Base-by-base conservation (phyloP, 192 early-diverging fungal genomes). In the Coemansia sp. region DNA sequence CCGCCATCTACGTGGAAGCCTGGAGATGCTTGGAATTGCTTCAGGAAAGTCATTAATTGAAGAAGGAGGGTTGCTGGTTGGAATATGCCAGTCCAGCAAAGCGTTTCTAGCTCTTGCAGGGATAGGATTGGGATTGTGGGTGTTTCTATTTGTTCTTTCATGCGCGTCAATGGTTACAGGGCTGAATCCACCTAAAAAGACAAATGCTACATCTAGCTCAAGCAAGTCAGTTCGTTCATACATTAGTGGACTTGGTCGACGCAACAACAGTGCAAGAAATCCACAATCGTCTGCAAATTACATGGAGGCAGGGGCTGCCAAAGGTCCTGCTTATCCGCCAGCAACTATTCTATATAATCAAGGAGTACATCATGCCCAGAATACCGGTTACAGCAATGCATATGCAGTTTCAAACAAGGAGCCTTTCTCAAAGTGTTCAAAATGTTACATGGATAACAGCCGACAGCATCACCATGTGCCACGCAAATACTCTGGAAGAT, bases 51-150 rank as follows among this genome's bases (percentile, higher is more conserved):
- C 77, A 9, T 43, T 79, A 5, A 67, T 79, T 43, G 77, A 79
- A 11, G 77, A 79, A 49, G 77, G 72, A 13, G 77, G 77, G 0
- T 51, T 79, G 13, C 60, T 81, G 5, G 79, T 81, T 8, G 74
- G 74, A 4, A 73, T 81, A 41, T 81, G 79, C 54, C 73, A 81
- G 49, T 69, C 79, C 1, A 81, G 79, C 61, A 81, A 81, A 32
- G 79, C 79, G 42, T 81, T 81, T 44, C 51, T 76, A 1, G 79
- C 72, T 14, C 46, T 81, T 7, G 59, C 79, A 0, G 79, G 79
- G 6, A 45, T 81, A 10, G 65, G 79, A 0, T 63, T 81, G n/a
- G 74, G 70, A 0, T 41, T 81, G 13, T 81, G 79, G 79, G 67
- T 81, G 16, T 42, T 81, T 1, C 75, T 81, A 22, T 60, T 76